These are phyloP conservation scores for Phaeolepiota aurea DNA, from an alignment of 768 basidiomycete genomes.

Conservation along the genomic window DNA sequence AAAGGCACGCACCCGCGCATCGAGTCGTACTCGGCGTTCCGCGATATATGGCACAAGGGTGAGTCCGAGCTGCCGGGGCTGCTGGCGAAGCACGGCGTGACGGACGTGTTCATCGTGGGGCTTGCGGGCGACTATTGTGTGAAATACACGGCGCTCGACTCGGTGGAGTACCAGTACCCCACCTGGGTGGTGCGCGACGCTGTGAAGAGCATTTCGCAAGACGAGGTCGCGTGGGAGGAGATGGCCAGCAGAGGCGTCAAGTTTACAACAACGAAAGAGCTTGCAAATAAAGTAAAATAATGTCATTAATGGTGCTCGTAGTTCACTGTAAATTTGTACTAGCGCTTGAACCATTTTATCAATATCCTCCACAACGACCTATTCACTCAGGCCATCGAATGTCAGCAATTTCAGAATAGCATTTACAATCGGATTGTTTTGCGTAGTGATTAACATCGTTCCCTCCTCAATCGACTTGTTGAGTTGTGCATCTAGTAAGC, in stretches of 20 bases:
- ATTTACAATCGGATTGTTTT: slow-evolving; percentile 43
- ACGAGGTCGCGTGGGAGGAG: slow-evolving; percentile 25
- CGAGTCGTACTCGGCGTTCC: slow-evolving; percentile 81
- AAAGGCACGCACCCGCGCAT: slow-evolving; percentile 53
- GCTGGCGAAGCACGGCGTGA: slow-evolving; percentile 33
- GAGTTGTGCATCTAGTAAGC: slow-evolving; percentile 63
- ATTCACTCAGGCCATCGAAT: slow-evolving; percentile 21
- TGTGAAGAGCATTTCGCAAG: slow-evolving; percentile 31
- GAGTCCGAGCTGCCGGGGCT: slow-evolving; percentile 38
- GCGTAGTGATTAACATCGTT: slow-evolving; percentile 32
- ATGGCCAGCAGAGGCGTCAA: slow-evolving; percentile 23
- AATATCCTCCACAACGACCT: background rate
- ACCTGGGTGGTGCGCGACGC: slow-evolving; percentile 43
- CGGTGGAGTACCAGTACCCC: slow-evolving; percentile 37
- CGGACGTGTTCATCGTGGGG: slow-evolving; percentile 55
- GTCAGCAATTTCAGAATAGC: slow-evolving; percentile 27
- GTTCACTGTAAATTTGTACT: background rate
- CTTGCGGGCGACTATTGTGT: slow-evolving; percentile 81
- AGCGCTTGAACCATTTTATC: background rate
- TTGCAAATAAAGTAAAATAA: background rate
- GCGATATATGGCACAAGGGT: slow-evolving; percentile 41
- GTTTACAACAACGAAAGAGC: slow-evolving; percentile 14
- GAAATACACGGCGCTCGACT: slow-evolving; percentile 47
- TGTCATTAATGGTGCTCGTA: background rate
- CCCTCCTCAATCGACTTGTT: slow-evolving; percentile 58